Conservation (phyloP, 2,329 filamentous ascomycete genomes). For the Fusarium acutatum region DNA sequence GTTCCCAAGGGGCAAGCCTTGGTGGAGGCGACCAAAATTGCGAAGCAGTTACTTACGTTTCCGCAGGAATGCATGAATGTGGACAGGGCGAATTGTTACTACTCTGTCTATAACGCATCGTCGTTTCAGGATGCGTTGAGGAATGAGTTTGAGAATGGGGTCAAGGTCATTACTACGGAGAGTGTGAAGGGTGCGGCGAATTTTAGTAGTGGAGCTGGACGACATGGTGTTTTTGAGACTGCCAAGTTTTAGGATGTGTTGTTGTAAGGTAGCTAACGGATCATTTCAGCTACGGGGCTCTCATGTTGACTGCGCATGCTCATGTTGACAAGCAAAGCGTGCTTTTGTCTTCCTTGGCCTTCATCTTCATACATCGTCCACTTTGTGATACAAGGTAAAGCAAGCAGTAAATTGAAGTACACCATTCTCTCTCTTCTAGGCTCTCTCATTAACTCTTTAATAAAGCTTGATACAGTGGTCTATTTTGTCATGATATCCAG, state of each 20-base stretch:
- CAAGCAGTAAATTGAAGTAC: neutral
- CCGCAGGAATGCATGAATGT: conserved; percentile 11
- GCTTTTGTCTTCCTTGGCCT: neutral
- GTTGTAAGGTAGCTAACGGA: neutral
- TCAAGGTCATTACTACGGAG: neutral
- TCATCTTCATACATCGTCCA: neutral
- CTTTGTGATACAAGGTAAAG: neutral
- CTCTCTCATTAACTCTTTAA: neutral
- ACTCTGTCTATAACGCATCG: neutral
- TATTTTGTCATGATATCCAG: neutral
- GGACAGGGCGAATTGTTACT: neutral
- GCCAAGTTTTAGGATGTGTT: neutral
- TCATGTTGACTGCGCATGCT: no score
- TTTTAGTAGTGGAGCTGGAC: neutral
- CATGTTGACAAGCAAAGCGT: no score
- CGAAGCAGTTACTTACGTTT: conserved; percentile 3
- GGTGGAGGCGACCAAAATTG: conserved; percentile 9
- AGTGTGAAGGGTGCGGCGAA: conserved; percentile 1
- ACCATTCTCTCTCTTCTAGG: neutral
- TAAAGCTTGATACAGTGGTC: neutral
- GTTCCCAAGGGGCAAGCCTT: neutral
- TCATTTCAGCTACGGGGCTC: no score
- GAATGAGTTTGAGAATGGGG: conserved; percentile 12
- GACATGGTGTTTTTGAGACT: neutral
- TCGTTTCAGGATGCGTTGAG: conserved; percentile 12